These are phyloP conservation scores for Ephemerocybe angulata DNA, from an alignment of 768 basidiomycete genomes.

Conservation along the genomic window DNA sequence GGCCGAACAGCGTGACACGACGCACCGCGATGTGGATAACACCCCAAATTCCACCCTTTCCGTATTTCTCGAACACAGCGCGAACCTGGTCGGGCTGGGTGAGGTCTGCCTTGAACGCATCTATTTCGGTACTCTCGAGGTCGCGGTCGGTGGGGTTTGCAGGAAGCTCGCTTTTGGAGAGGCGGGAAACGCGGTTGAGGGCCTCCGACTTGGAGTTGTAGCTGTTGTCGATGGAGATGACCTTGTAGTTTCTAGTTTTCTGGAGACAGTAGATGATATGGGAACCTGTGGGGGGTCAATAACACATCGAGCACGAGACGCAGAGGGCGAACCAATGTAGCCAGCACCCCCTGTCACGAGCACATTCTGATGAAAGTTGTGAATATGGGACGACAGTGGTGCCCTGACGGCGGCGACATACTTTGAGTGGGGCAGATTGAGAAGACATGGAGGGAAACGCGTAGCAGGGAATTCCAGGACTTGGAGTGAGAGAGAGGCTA, in stretches of 20 bases:
- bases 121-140: constrained; percentile 68
- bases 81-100: constrained; percentile 69
- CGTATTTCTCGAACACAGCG: constrained; percentile 78
- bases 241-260: constrained; percentile 84
- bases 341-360: constrained; percentile 71
- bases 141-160: constrained; percentile 62
- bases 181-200: constrained; percentile 70
- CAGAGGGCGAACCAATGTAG: constrained; percentile 66
- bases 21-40: constrained; percentile 92
- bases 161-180: constrained; percentile 74
- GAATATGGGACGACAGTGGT: constrained; percentile 15
- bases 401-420: constrained; percentile 28
- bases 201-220: constrained; percentile 84
- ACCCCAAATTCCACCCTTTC: constrained; percentile 91
- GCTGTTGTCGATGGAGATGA: constrained; percentile 93
- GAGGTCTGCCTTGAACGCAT: constrained; percentile 68
- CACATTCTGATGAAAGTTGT: constrained; percentile 33
- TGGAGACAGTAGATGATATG: constrained; percentile 89
- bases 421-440: constrained; percentile 39
- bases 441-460: constrained; percentile 10
- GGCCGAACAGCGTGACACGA: constrained; percentile 15
- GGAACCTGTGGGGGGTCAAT: constrained; percentile 57
- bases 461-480: constrained; percentile 8
- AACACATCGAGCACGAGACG: constrained; percentile 1
- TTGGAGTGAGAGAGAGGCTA: constrained; percentile 21